Conservation (phyloP, 2,329 filamentous ascomycete genomes). For the Phialemonium atrogriseum region DNA sequence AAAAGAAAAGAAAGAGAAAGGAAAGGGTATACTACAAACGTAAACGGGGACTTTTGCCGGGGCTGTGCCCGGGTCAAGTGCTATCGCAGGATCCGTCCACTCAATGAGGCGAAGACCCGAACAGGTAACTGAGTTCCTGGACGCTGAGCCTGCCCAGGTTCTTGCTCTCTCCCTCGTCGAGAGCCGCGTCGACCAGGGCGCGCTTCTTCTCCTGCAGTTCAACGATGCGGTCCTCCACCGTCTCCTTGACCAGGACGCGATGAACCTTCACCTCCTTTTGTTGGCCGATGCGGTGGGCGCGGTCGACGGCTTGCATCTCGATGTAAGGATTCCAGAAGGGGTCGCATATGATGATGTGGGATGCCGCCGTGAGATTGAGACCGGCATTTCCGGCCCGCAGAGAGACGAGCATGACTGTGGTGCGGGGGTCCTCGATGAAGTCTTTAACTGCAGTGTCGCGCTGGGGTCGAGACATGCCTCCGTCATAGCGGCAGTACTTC, state of each 20-base stretch:
- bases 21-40: too few relatives aligned
- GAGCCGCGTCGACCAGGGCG: conserved; percentile 64
- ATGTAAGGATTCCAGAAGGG: conserved; percentile 94
- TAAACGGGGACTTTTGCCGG: conserved; percentile 8
- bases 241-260: conserved; percentile 65
- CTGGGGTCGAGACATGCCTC: conserved; percentile 58
- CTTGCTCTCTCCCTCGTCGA: conserved; percentile 66
- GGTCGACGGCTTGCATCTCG: conserved; percentile 86
- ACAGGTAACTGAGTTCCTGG: conserved; percentile 63
- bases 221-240: conserved; percentile 83
- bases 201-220: conserved; percentile 72
- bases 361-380: conserved; percentile 75
- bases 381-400: conserved; percentile 78
- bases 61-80: conserved; percentile 5
- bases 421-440: conserved; percentile 51
- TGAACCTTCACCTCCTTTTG: conserved; percentile 66
- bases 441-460: conserved; percentile 60
- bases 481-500: conserved; percentile 65
- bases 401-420: conserved; percentile 67
- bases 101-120: conserved; percentile 30
- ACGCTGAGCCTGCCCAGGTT: conserved; percentile 58
- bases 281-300: conserved; percentile 84
- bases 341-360: conserved; percentile 82
- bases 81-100: too few relatives aligned
- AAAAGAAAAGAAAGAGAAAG: too few relatives aligned